Conservation (phyloP, 495 filamentous ascomycete genomes). For the Eremomyces bilateralis region DNA sequence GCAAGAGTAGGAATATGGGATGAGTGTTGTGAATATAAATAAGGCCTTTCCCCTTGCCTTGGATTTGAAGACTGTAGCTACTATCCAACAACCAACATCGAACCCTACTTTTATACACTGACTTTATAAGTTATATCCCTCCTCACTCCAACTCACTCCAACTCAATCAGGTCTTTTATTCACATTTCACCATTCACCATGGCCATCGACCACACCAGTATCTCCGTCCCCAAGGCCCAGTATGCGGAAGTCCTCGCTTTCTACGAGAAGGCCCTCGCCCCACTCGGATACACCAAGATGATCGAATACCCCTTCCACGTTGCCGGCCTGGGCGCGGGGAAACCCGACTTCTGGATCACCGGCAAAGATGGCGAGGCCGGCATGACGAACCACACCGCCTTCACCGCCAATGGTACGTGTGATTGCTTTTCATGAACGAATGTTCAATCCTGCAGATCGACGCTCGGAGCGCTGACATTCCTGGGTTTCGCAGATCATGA, state of each 20-base stretch:
- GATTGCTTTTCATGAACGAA: conserved; percentile 1
- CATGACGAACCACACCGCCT: conserved; percentile 10
- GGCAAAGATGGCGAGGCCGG: conserved; percentile 3
- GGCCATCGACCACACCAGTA: conserved; percentile 7
- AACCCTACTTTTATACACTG: no score
- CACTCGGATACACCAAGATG: conserved; percentile 11
- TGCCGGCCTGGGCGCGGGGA: conserved; percentile 9
- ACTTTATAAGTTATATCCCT: no score
- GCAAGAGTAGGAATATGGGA: no score
- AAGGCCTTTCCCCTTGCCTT: no score
- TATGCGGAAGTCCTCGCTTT: conserved; percentile 5
- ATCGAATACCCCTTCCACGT: conserved; percentile 6
- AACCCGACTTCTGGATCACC: conserved; percentile 11
- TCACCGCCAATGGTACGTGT: conserved; percentile 10
- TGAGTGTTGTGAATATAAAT: no score
- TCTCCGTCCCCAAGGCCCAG: conserved; percentile 5
- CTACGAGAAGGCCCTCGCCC: conserved; percentile 10
- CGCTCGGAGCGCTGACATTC: not conserved
- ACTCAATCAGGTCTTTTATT: no score
- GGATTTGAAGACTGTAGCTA: no score
- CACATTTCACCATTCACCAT: no score
- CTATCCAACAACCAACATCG: no score
- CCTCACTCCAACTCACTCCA: no score
- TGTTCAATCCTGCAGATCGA: not conserved
- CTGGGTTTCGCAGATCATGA: conserved; percentile 13